A percentile compares a stretch with the other conserved stretches of the same genome.
phyloP scores from a whole-genome alignment of 257 asterid genomes.

The Primulina huaijiensis region DNA sequence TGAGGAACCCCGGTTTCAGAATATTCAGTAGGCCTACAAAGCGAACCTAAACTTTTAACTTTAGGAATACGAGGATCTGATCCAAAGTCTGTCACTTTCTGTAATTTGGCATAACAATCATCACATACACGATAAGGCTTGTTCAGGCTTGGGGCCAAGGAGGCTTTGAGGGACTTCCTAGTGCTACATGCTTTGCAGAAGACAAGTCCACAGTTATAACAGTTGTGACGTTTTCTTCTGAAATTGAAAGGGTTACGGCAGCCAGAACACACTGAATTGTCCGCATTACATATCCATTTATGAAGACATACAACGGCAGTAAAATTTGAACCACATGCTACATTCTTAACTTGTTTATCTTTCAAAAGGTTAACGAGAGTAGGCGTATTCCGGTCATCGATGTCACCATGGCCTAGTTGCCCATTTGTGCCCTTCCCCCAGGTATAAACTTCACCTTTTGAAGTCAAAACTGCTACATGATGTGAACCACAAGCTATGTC shows the following conservation, averaged over 20 bases:
- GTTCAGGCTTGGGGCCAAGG: conserved; percentile 72
- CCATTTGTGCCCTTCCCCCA: conserved; percentile 89
- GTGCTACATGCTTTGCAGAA: conserved; percentile 75
- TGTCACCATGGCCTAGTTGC: conserved; percentile 80
- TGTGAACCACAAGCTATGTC: conserved; percentile 80
- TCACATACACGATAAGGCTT: conserved; percentile 94
- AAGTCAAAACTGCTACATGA: conserved; percentile 67
- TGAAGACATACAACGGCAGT: conserved; percentile 76
- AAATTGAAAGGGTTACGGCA: conserved; percentile 69
- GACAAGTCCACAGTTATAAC: conserved; percentile 91
- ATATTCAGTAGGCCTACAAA: conserved; percentile 36
- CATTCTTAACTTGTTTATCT: conserved; percentile 67
- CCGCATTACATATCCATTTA: conserved; percentile 66
- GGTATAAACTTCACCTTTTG: conserved; percentile 73
- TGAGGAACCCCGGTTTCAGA: conserved; percentile 37
- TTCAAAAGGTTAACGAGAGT: conserved; percentile 58
- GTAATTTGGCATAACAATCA: conserved; percentile 68
- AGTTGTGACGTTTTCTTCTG: conserved; percentile 82
- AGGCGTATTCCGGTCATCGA: conserved; percentile 51
- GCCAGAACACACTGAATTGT: conserved; percentile 66
- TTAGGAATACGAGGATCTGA: conserved; percentile 36
- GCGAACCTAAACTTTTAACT: conserved; percentile 35
- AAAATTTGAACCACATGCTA: conserved; percentile 74
- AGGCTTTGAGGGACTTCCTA: conserved; percentile 62
- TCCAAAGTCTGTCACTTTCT: conserved; percentile 43